Evolutionary conservation across 2,329 filamentous ascomycete species (phyloP).

Genomic region (Fusarium sp.): DNA sequence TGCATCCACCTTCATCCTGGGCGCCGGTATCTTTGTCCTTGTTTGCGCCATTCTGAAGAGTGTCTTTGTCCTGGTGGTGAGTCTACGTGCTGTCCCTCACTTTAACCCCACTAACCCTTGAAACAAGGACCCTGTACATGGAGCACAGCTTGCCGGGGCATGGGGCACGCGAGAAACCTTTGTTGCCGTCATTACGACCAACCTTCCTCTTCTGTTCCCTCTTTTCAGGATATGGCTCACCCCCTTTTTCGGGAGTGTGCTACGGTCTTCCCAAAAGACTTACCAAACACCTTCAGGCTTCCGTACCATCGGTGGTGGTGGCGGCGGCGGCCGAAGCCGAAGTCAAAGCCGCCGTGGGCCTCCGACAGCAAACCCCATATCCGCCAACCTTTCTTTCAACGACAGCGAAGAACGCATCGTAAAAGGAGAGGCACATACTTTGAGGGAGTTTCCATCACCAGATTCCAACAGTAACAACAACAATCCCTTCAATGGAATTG

Average conservation of each 20-base stretch:
- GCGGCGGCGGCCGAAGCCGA: constrained; percentile 45
- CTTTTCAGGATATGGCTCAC: constrained; percentile 55
- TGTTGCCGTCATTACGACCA: constrained; percentile 55
- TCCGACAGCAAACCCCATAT: constrained; percentile 50
- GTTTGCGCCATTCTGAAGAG: constrained; percentile 53
- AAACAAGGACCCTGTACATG: constrained; percentile 51
- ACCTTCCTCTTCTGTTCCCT: constrained; percentile 57
- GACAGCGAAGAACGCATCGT: constrained; percentile 56
- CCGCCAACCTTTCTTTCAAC: constrained; percentile 52
- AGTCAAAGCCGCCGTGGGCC: constrained; percentile 49
- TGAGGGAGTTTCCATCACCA: constrained; percentile 33
- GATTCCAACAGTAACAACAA: constrained; percentile 30
- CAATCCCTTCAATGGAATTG: constrained; percentile 46
- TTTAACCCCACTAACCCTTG: not conserved
- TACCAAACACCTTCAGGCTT: constrained; percentile 54
- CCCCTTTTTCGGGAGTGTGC: constrained; percentile 43
- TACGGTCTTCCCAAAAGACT: constrained; percentile 51
- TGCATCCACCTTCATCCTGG: constrained; percentile 52
- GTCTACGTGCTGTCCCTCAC: not conserved
- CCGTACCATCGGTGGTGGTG: constrained; percentile 56
- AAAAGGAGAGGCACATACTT: constrained; percentile 55
- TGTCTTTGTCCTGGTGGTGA: constrained; percentile 52
- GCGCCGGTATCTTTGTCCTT: constrained; percentile 55
- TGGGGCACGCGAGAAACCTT: constrained; percentile 57
- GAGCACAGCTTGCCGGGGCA: constrained; percentile 51